Evolutionary conservation across 2,329 filamentous ascomycete species (phyloP), one percentile per base, ranked within the genome.

Genomic region (Fulvia fulva): DNA sequence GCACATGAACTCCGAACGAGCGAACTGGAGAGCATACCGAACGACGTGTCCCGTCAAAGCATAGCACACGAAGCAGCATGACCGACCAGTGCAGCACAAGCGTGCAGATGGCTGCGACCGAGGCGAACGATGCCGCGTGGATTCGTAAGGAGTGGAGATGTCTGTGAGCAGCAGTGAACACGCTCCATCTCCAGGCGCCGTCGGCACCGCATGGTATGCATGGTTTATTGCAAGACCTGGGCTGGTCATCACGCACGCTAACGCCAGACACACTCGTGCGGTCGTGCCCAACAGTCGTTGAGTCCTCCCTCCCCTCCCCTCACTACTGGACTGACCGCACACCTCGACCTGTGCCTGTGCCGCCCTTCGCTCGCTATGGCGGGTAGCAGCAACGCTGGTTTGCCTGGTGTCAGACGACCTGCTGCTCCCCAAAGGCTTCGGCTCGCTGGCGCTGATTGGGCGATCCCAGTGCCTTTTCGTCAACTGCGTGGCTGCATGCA

Each of bases 401-500:
- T 25, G 59, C 47, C 26, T 30, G 12, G 53, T 55, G 49, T 62
- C 55, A 52, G 46, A 55, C 23, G 32, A 51, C 30, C 19, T 25
- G 23, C n/a, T 46, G 51, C 34, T 28, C 23, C 45, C 41, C 57
- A 23, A 44, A 34, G 34, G 41, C 44, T 23, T 16, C 32, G 41
- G 23, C 53, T 41, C 22, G 49, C 14, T 16, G 49, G 37, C 26
- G 51, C 22, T 30, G 43, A 60, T 52, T 60, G 58, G 55, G 30
- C 44, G 50, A 19, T n/a, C 43, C 11, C 16, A 11, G 12, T 43
- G 22, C 30, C 51, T 51, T 45, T 56, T 50, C 51, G 44, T 32
- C 45, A 47, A 30, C 51, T 51, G 41, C 55, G 52, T 44, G 52
- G 57, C 26, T 26, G 46, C 51, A 57, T 62, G 60, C 53, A 59